These are phyloP conservation scores for Pythium plurisporium DNA, from an alignment of 352 stramenopile species.

Conservation along the genomic window DNA sequence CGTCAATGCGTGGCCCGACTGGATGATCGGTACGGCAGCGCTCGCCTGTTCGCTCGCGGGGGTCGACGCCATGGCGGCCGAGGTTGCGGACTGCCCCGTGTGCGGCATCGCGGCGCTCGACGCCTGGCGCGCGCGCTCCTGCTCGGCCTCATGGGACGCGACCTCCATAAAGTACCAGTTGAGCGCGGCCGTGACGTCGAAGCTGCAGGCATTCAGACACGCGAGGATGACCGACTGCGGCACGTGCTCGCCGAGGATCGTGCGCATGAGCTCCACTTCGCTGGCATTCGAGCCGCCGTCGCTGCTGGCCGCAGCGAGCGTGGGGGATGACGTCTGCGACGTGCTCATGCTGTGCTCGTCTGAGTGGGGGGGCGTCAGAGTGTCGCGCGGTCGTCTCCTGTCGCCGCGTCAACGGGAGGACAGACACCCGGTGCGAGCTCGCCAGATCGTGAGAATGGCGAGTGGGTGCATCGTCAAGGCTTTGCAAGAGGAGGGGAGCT, in stretches of 20 bases:
- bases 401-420: no score
- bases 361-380: no score
- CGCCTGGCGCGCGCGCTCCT: conserved; percentile 13
- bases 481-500: background rate
- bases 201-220: conserved; percentile 76
- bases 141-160: conserved; percentile 30
- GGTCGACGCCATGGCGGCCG: background rate
- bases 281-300: conserved; percentile 32
- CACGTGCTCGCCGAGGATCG: conserved; percentile 83
- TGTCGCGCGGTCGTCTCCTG: no score
- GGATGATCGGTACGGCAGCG: conserved; percentile 43
- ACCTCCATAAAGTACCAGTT: conserved; percentile 89
- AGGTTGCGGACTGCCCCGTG: background rate
- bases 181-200: conserved; percentile 79
- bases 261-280: conserved; percentile 86
- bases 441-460: no score
- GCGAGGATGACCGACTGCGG: conserved; percentile 80
- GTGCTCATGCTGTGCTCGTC: conserved; percentile 12
- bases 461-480: background rate
- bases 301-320: background rate
- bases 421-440: no score
- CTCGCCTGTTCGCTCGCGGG: no score
- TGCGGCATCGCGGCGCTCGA: background rate
- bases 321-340: conserved; percentile 2
- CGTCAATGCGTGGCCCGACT: conserved; percentile 70